Evolutionary conservation across 192 early-diverging fungal species (phyloP), one percentile per base, ranked within the genome.

Genomic region (Kickxella alabastrina): DNA sequence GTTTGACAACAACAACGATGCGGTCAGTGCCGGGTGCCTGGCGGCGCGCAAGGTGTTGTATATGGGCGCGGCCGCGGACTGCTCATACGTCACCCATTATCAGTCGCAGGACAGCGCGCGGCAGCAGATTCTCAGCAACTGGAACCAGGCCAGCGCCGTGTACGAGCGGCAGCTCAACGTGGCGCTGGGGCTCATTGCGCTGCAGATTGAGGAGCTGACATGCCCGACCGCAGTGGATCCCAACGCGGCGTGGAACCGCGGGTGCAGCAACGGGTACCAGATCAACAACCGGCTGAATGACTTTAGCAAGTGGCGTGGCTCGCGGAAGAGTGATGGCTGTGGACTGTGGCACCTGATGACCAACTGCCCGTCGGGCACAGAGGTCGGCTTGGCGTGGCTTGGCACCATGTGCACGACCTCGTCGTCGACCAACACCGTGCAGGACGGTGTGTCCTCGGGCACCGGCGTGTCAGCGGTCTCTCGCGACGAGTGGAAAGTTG

Each of bases 271-370:
- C 24, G 24, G 41, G 18, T 95, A 92, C 59, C 52, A 77, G 10
- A 89, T 96, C 37, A 80, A 81, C 21, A 32, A 78, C 21, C 80
- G 92, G 9, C 64, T 97, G 34, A 88, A 81, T 65, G 94, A 92
- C 59, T 97, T 97, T 70, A 87, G 86, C 48, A 29, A 70, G n/a
- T 97, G 94, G 94, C 78, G 94, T 48, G 87, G 87, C 7, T 51
- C 49, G 9, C 65, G 79, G n/a, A 75, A 77, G 18, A 62, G 77
- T n/a, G 92, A 93, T 65, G 80, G 84, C 7, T 80, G 82, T 2
- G 92, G 90, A 8, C 72, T 97, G 37, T 97, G 94, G 92, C 92
- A 95, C 62, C 67, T 95, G 48, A 87, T 97, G 91, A 93, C 92
- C 9, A 78, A 80, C 46, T 87, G 85, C 48, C 76, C 80, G 40